Percentiles rank a stretch among this genome's conserved stretches.
Evolutionary conservation across 805 yeast genomes (phyloP).

Genomic region (Yarrowia osloensis): DNA sequence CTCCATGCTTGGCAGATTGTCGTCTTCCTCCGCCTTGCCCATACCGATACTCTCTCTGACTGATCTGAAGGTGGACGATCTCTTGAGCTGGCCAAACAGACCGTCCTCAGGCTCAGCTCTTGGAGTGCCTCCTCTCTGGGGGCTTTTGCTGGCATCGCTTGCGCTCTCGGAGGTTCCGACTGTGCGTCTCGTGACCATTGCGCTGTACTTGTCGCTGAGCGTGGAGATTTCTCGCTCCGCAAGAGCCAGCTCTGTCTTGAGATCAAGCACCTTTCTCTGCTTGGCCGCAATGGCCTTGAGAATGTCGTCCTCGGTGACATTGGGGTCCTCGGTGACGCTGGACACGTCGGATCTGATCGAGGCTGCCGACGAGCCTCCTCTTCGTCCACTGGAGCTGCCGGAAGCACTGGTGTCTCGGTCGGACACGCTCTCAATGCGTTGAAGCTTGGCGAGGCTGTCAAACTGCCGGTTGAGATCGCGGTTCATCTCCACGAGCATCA

Average conservation of each 20-base stretch:
- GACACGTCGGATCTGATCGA: conserved; percentile 11
- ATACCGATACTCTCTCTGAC: conserved; percentile 24
- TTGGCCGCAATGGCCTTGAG: conserved; percentile 27
- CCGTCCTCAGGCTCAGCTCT: not conserved
- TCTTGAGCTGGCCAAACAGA: not conserved
- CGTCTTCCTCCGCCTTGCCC: not conserved
- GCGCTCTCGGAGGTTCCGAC: conserved; percentile 3
- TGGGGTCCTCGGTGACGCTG: not conserved
- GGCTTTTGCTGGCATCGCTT: not conserved
- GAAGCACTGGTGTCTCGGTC: not conserved
- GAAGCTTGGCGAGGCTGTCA: not conserved
- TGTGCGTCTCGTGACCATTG: conserved; percentile 21
- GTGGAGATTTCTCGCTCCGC: conserved; percentile 17
- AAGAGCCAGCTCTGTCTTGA: conserved; percentile 7
- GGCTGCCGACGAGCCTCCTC: not conserved
- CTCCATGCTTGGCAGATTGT: not conserved
- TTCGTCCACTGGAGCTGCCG: not conserved
- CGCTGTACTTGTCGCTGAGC: conserved; percentile 5
- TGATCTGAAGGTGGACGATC: conserved; percentile 16
- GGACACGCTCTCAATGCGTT: not conserved
- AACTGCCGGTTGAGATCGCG: conserved; percentile 19
- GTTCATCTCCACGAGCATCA: conserved; percentile 26
- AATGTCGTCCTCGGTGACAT: conserved; percentile 5
- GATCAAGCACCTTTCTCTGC: conserved; percentile 23
- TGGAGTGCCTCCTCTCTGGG: not conserved